phyloP scores from a whole-genome alignment of 1,284 basidiomycete species.

The Pseudozyma hubeiensis region DNA sequence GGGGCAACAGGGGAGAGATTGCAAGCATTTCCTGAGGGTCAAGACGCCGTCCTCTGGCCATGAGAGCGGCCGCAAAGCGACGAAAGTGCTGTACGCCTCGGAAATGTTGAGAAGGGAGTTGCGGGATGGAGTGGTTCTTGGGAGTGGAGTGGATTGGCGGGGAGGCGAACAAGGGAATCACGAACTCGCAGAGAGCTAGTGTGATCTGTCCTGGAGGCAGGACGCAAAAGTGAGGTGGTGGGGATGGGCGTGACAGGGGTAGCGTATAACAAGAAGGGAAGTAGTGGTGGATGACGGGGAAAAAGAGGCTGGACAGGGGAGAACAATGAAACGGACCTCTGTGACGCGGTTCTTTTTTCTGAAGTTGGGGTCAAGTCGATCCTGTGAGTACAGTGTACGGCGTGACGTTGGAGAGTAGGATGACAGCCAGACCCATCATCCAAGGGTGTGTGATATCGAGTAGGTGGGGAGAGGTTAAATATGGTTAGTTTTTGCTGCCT shows the following conservation, averaged over 20 bases:
- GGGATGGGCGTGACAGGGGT: too few relatives aligned
- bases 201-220: too few relatives aligned
- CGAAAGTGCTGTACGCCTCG: conserved; percentile 27
- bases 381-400: conserved; percentile 26
- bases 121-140: neutral
- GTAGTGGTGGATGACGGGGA: neutral
- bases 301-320: neutral
- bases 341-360: conserved; percentile 67
- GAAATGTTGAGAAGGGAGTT: neutral
- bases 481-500: conserved; percentile 40
- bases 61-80: conserved; percentile 47
- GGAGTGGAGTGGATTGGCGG: neutral
- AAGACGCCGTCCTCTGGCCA: conserved; percentile 45
- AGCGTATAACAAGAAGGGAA: too few relatives aligned
- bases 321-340: conserved; percentile 57
- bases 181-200: too few relatives aligned
- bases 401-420: conserved; percentile 10
- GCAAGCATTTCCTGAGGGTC: conserved; percentile 3
- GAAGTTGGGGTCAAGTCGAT: conserved; percentile 61
- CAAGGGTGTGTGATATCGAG: neutral
- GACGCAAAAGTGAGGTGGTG: too few relatives aligned
- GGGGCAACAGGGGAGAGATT: conserved; percentile 13
- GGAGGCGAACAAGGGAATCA: neutral
- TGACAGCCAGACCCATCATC: conserved; percentile 9
- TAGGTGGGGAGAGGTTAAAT: conserved; percentile 16